Evolutionary conservation across 306 rosid species (phyloP).

Genomic region (Cucurbita ficifolia): DNA sequence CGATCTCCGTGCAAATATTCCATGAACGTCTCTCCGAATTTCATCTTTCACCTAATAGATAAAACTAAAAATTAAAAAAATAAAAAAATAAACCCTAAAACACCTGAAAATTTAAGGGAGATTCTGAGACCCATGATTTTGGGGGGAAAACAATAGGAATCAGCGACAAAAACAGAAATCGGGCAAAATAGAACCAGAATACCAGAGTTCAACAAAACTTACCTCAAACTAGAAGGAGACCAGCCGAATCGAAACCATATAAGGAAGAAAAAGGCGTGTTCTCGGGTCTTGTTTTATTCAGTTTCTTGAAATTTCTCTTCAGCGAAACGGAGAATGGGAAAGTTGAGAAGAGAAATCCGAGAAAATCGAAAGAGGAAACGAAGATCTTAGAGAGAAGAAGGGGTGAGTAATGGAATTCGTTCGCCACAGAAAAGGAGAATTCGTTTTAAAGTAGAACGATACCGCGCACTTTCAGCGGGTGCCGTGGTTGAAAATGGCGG

Average conservation of each 20-base stretch:
- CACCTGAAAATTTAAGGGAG: not conserved
- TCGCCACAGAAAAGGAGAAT: not conserved
- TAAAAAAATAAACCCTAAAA: conserved; percentile 19
- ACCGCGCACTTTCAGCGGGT: not conserved
- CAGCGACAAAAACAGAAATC: not conserved
- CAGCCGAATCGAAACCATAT: not conserved
- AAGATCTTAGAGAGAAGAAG: not conserved
- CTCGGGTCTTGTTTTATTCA: not conserved
- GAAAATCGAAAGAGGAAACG: not conserved
- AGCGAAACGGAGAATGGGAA: not conserved
- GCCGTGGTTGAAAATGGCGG: not conserved
- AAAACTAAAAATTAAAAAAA: not conserved
- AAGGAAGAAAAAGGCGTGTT: not conserved
- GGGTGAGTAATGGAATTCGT: not conserved
- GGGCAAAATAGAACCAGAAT: not conserved
- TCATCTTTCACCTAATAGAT: conserved; percentile 22
- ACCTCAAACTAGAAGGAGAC: not conserved
- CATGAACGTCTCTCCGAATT: conserved; percentile 51
- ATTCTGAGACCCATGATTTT: not conserved
- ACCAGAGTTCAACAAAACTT: not conserved
- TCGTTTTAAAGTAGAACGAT: not conserved
- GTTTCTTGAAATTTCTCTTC: not conserved
- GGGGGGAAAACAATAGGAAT: too few species aligned
- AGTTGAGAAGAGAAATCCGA: not conserved
- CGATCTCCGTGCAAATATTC: conserved; percentile 58